Conservation (phyloP, 2,329 filamentous ascomycete species). For the Fusarium sp. region DNA sequence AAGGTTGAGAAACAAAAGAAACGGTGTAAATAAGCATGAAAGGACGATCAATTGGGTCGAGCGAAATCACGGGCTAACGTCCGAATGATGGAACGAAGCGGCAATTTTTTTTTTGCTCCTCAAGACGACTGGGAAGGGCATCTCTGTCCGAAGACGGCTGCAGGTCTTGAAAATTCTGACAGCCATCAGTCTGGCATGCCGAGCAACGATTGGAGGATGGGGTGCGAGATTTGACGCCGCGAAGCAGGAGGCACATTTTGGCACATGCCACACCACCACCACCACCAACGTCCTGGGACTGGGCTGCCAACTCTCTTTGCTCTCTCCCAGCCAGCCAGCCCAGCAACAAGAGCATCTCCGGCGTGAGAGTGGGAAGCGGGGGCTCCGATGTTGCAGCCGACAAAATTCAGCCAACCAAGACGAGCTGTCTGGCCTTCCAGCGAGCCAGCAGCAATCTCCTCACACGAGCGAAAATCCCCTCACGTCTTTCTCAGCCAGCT, state of each 20-base stretch:
- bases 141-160: constrained; percentile 7
- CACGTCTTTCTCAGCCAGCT: neutral
- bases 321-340: constrained; percentile 18
- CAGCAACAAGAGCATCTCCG: constrained; percentile 29
- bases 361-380: constrained; percentile 32
- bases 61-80: constrained; percentile 15
- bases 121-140: constrained; percentile 1
- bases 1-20: constrained; percentile 29
- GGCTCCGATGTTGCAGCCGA: constrained; percentile 38
- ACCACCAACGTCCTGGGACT: constrained; percentile 2
- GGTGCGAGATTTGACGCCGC: constrained; percentile 18
- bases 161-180: constrained; percentile 33
- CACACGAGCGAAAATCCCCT: neutral
- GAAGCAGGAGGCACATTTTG: constrained; percentile 19
- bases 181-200: constrained; percentile 8
- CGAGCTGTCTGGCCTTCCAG: neutral
- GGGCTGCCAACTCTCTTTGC: constrained; percentile 18
- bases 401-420: constrained; percentile 19
- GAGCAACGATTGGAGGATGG: constrained; percentile 24
- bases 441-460: neutral
- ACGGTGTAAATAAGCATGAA: constrained; percentile 41
- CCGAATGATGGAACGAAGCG: constrained; percentile 8
- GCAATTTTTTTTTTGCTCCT: constrained; percentile 5
- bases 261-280: constrained; percentile 35
- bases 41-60: constrained; percentile 26